Conservation (phyloP, 129 eudicot genomes). For the Apium graveolens region DNA sequence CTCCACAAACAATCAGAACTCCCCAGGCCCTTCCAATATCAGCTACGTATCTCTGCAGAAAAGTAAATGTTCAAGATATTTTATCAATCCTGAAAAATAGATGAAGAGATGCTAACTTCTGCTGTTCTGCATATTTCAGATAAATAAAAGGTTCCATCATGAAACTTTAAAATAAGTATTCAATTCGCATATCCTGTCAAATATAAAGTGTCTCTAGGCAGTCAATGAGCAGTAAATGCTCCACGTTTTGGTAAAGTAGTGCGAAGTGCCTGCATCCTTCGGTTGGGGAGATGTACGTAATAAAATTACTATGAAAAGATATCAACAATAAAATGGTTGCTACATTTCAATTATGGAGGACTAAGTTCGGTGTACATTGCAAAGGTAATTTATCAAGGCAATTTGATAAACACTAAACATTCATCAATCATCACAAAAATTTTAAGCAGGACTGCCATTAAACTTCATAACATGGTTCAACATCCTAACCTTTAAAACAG, state of each 20-base stretch:
- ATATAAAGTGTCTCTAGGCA: background rate
- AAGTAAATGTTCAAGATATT: background rate
- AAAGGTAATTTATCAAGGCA: background rate
- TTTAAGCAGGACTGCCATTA: background rate
- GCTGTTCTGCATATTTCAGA: background rate
- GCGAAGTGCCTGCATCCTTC: background rate
- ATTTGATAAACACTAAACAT: background rate
- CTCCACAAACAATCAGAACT: constrained; percentile 90
- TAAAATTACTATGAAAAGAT: background rate
- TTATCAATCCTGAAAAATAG: background rate
- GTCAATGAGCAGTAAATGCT: background rate
- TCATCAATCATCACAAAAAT: background rate
- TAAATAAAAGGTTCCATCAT: background rate
- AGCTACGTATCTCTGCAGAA: constrained; percentile 86
- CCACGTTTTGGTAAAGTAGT: background rate
- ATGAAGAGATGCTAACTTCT: background rate
- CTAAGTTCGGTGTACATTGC: background rate
- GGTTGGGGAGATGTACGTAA: background rate
- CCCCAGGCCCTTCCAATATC: constrained; percentile 97
- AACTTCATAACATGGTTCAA: background rate
- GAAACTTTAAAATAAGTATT: background rate
- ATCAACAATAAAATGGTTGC: background rate
- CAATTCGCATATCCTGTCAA: background rate
- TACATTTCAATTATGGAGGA: background rate
- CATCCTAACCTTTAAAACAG: constrained; percentile 70